These are phyloP conservation scores for Aquilaria yunnanensis DNA, from an alignment of 345 rosid genomes.

Conservation along the genomic window DNA sequence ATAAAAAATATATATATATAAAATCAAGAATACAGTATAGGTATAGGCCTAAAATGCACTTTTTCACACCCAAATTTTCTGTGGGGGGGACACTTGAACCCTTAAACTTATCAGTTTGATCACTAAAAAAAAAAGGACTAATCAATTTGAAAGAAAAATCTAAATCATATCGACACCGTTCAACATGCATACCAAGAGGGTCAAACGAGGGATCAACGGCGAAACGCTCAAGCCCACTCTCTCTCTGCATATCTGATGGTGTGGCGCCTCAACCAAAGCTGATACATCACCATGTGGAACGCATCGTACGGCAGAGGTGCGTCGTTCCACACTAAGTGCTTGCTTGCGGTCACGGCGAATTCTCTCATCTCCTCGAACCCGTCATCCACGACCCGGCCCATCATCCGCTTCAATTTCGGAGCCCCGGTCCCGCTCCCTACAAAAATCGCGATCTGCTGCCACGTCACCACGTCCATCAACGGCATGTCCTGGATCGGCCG, in stretches of 20 bases:
- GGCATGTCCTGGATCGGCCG: constrained; percentile 59
- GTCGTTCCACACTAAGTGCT: constrained; percentile 44
- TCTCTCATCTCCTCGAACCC: constrained; percentile 24
- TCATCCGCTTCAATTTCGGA: constrained; percentile 26
- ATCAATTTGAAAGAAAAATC: too few relatives aligned
- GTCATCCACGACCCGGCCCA: constrained; percentile 21
- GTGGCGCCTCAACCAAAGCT: constrained; percentile 60
- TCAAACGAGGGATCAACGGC: neutral
- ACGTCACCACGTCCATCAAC: constrained; percentile 46
- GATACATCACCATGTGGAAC: constrained; percentile 47
- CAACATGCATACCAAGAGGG: neutral
- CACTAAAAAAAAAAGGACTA: too few relatives aligned
- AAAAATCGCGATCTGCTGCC: constrained; percentile 44
- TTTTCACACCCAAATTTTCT: too few relatives aligned
- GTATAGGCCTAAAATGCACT: too few relatives aligned
- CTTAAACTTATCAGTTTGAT: too few relatives aligned
- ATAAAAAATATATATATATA: too few relatives aligned
- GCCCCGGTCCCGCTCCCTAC: constrained; percentile 27
- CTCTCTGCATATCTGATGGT: constrained; percentile 40
- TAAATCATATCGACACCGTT: constrained; percentile 10
- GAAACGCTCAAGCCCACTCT: constrained; percentile 12
- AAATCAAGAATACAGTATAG: too few relatives aligned
- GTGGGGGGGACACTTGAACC: too few relatives aligned
- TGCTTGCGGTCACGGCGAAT: constrained; percentile 27
- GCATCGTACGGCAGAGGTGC: constrained; percentile 42